These are phyloP conservation scores for Dothideomycetes sp. DNA, from an alignment of 2,329 filamentous ascomycete genomes.

Conservation along the genomic window DNA sequence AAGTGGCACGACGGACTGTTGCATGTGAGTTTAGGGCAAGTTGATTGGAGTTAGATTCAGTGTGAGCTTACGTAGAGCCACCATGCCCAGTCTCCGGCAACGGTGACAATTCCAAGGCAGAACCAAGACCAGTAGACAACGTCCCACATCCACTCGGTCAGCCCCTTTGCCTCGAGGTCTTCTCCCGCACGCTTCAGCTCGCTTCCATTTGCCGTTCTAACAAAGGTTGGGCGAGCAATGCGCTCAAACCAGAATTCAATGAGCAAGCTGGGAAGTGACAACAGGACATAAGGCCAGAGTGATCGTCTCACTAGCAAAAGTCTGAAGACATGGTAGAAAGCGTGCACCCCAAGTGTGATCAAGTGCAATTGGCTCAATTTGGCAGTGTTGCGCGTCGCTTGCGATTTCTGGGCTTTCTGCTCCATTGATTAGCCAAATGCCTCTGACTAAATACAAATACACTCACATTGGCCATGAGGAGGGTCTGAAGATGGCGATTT, in stretches of 20 bases:
- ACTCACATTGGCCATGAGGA: too few relatives aligned
- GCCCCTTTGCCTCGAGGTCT: constrained; percentile 72
- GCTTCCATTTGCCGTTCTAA: constrained; percentile 41
- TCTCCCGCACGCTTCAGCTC: constrained; percentile 71
- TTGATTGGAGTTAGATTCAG: neutral
- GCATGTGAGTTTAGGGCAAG: neutral
- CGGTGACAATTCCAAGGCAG: constrained; percentile 56
- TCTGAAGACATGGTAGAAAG: constrained; percentile 62
- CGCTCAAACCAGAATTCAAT: constrained; percentile 81
- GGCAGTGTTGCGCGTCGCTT: constrained; percentile 67
- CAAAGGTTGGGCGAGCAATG: constrained; percentile 67
- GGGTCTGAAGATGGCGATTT: too few relatives aligned
- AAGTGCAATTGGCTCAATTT: constrained; percentile 74
- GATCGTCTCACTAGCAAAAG: constrained; percentile 41
- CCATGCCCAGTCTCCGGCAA: constrained; percentile 76
- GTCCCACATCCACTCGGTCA: constrained; percentile 99
- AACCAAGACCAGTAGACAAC: constrained; percentile 90
- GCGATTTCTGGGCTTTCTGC: constrained; percentile 44
- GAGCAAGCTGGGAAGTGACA: constrained; percentile 63
- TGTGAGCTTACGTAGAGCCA: constrained; percentile 40
- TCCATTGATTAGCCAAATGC: too few relatives aligned
- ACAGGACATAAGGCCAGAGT: constrained; percentile 54
- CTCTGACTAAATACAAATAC: too few relatives aligned
- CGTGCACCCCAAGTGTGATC: constrained; percentile 60
- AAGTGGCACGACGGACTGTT: constrained; percentile 27